Evolutionary conservation across 208 protist species (phyloP), one percentile per base, ranked within the genome.

Genomic region (Leishmania braziliensis): DNA sequence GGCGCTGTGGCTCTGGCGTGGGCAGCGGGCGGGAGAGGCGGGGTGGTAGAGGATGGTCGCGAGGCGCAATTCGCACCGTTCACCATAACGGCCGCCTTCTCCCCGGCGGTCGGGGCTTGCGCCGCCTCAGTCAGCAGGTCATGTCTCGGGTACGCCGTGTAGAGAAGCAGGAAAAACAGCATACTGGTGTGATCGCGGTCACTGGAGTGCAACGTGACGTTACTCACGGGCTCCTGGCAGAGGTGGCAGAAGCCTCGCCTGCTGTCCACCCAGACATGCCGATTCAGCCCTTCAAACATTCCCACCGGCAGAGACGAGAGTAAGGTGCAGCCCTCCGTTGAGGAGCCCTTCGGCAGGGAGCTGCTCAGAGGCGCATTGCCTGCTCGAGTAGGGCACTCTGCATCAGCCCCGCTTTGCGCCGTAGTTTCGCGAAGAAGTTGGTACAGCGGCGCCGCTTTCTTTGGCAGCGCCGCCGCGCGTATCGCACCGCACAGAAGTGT

Each of bases 161-260:
- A 95, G 12, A 97, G 85, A 62, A 93, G 92, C 16, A 97, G 83
- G 80, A 97, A 97, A 51, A 93, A 95, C 75, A 95, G 92, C 78
- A 95, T 62, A 68, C 89, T 94, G 26, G 87, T 95, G 88, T 97
- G 94, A 74, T 97, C 94, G 20, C 94, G 84, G 74, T 95, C 92
- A 53, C 92, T 88, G 71, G 92, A 79, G 81, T 97, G 94, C 16
- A 90, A 71, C 20, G 88, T 87, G 36, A 81, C 71, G 43, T 90
- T 92, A 36, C 79, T 87, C 18, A 97, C 62, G 5, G 94, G 91
- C 82, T 97, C 92, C 78, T 96, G 91, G 68, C 94, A 97, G 16
- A 97, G 80, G 85, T 96, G 89, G 72, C 94, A 97, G 85, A 88
- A 96, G 23, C 91, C 89, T 0, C 73, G 82, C 70, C 87, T 83